These are phyloP conservation scores for Acephala macrosclerotiorum DNA, from an alignment of 2,329 filamentous ascomycete species.

Conservation along the genomic window DNA sequence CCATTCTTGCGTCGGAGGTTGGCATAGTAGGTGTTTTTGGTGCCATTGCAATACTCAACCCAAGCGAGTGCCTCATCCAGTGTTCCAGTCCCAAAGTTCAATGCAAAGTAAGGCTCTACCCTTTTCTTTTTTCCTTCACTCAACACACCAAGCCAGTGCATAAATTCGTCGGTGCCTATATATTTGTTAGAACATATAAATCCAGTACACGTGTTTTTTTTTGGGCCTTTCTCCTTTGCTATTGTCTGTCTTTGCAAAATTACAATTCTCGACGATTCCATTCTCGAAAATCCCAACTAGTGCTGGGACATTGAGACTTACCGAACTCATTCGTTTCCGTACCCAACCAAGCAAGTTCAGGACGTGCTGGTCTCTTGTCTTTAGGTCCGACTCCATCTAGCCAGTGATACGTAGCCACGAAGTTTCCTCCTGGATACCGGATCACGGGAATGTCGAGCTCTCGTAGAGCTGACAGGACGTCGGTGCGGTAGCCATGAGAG, in stretches of 20 bases:
- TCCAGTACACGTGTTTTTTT: neutral
- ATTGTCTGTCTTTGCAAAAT: too few relatives aligned
- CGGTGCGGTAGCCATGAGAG: conserved; percentile 76
- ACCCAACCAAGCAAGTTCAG: conserved; percentile 80
- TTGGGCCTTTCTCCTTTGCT: too few relatives aligned
- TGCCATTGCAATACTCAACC: conserved; percentile 88
- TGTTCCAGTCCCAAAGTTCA: conserved; percentile 83
- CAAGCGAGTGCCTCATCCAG: conserved; percentile 68
- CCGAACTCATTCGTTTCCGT: conserved; percentile 82
- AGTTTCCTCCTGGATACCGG: conserved; percentile 85
- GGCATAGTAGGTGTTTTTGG: conserved; percentile 80
- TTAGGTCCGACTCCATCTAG: conserved; percentile 79
- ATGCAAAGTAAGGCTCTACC: conserved; percentile 79
- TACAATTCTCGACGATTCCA: too few relatives aligned
- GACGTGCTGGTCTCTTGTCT: conserved; percentile 68
- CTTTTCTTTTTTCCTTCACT: conserved; percentile 65
- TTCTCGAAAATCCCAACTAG: too few relatives aligned
- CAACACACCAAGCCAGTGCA: conserved; percentile 78
- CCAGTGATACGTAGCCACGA: conserved; percentile 87
- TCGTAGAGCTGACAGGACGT: conserved; percentile 77
- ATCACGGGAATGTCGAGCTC: conserved; percentile 80
- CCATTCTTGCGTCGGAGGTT: conserved; percentile 81
- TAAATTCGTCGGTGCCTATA: conserved; percentile 77
- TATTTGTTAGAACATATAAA: conserved; percentile 1
- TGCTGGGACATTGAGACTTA: too few relatives aligned